Percentiles rank a stretch among this genome's conserved stretches.
Evolutionary conservation across 1,284 basidiomycete genomes (phyloP).

Genomic region (Ceratobasidium sp.): DNA sequence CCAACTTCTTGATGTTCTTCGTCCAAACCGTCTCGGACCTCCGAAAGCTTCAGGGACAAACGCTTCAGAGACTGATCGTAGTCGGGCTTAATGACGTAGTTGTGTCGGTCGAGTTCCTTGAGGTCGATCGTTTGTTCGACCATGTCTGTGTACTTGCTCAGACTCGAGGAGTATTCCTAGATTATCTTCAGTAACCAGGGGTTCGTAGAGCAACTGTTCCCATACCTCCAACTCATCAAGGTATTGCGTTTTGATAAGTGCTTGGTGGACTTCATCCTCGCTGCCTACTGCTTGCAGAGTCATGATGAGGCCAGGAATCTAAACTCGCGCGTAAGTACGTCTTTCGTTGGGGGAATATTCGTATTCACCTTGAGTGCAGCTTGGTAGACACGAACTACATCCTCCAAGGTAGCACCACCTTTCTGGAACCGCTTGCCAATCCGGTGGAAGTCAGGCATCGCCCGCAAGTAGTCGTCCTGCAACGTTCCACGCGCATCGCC

Average conservation of each 20-base stretch:
- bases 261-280: conserved; percentile 63
- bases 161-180: conserved; percentile 73
- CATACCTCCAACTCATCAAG: conserved; percentile 71
- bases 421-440: conserved; percentile 95
- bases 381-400: conserved; percentile 97
- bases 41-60: conserved; percentile 76
- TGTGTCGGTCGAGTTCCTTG: conserved; percentile 84
- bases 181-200: conserved; percentile 3
- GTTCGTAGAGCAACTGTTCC: conserved; percentile 14
- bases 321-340: conserved; percentile 19
- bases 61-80: conserved; percentile 84
- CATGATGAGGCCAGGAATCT: conserved; percentile 84
- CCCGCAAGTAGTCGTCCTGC: conserved; percentile 87
- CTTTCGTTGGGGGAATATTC: neutral
- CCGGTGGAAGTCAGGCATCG: conserved; percentile 95
- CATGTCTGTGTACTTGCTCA: conserved; percentile 90
- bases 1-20: conserved; percentile 84
- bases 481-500: conserved; percentile 77
- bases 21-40: conserved; percentile 85
- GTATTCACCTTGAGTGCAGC: conserved; percentile 73
- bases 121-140: conserved; percentile 97
- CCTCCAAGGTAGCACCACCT: conserved; percentile 87
- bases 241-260: conserved; percentile 77
- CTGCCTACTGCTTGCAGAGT: conserved; percentile 67
- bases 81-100: conserved; percentile 93